Conservation (phyloP, 129 eudicot genomes). For the Tanacetum coccineum region DNA sequence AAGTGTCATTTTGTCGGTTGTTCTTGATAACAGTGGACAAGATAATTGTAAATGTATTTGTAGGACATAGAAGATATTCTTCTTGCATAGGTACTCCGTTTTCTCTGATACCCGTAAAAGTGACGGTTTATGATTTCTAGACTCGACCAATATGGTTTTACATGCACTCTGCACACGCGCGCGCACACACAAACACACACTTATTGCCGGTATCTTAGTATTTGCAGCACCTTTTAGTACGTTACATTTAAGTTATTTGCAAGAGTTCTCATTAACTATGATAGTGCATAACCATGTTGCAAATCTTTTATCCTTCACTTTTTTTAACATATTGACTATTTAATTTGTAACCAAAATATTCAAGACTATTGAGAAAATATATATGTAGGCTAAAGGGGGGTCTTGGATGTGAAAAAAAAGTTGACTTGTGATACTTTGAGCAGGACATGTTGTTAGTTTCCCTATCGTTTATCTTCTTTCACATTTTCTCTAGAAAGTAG, state of each 20-base stretch:
- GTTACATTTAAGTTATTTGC: not conserved
- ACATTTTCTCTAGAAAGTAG: slow-evolving; percentile 6
- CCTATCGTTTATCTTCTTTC: not conserved
- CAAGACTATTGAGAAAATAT: slow-evolving; percentile 1
- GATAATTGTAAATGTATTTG: slow-evolving; percentile 1
- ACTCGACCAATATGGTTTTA: slow-evolving; percentile 9
- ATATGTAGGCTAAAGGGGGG: slow-evolving; percentile 10
- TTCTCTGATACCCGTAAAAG: not conserved
- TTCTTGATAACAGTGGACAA: slow-evolving; percentile 2
- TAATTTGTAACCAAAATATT: not conserved
- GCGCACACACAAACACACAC: not conserved
- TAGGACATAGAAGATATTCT: not conserved
- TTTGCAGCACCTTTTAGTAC: not conserved
- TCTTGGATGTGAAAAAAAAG: slow-evolving; percentile 2
- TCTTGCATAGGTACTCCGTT: not conserved
- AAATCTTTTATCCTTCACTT: no score
- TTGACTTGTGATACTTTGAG: slow-evolving; percentile 18
- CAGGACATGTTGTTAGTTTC: slow-evolving; percentile 20
- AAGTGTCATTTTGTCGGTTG: not conserved
- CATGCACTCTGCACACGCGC: not conserved
- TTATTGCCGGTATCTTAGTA: not conserved
- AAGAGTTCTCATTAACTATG: no score
- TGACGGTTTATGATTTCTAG: not conserved
- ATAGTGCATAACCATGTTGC: no score
- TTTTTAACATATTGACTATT: no score